A percentile compares a stretch with the other conserved stretches of the same genome.
Conservation (phyloP, 2,329 filamentous ascomycete genomes). For the Sarocladium strictum region DNA sequence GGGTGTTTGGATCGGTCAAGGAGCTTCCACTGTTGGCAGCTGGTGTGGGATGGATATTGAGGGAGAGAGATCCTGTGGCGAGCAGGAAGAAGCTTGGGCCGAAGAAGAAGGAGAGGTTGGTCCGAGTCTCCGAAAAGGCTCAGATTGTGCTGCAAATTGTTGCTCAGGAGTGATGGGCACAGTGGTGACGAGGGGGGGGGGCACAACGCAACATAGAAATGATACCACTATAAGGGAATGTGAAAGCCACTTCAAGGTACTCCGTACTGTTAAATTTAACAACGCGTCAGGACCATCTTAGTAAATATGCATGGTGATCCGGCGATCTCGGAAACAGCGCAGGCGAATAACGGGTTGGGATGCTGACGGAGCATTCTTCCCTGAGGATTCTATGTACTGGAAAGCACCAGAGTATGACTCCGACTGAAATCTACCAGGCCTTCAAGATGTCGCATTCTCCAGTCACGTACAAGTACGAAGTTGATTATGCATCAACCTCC, state of each 20-base stretch:
- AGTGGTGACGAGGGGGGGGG: neutral
- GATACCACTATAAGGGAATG: neutral
- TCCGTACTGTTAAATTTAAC: no score
- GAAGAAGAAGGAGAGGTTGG: constrained; percentile 41
- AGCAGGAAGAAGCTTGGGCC: constrained; percentile 49
- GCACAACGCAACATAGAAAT: neutral
- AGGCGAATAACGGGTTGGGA: no score
- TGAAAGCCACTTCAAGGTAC: no score
- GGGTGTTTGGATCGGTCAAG: constrained; percentile 59
- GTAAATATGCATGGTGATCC: neutral
- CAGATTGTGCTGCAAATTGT: constrained; percentile 19
- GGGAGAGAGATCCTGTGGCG: constrained; percentile 55
- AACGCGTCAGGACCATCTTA: neutral
- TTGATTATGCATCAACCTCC: neutral
- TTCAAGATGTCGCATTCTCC: no score
- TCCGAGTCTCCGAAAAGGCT: constrained; percentile 26
- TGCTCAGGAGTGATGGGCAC: neutral
- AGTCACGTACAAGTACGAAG: neutral
- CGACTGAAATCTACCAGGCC: no score
- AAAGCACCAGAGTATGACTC: no score
- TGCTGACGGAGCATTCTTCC: no score
- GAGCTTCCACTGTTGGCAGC: constrained; percentile 63
- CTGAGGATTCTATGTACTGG: no score
- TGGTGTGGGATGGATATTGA: constrained; percentile 74
- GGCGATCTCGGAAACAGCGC: neutral